Percentiles rank a stretch among this genome's conserved stretches.
Conservation (phyloP, 169 alveolate species). For the Cyclospora cayetanensis region DNA sequence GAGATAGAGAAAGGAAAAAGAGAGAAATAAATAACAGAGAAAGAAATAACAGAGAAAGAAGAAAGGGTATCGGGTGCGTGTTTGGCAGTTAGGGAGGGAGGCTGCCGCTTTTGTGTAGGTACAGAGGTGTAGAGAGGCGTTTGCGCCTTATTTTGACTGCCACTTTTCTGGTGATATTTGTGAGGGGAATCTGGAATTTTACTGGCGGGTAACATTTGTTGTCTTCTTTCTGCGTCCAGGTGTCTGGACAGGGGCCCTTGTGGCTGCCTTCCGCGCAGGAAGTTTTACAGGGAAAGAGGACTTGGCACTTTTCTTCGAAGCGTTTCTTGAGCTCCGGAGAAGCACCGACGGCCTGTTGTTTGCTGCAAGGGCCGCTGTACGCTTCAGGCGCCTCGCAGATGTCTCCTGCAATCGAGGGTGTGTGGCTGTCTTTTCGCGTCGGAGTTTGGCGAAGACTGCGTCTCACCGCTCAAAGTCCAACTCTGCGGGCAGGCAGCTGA, state of each 20-base stretch:
- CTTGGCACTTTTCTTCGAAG: not conserved
- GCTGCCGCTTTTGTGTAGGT: too few species aligned
- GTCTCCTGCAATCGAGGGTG: not conserved
- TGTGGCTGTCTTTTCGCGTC: too few species aligned
- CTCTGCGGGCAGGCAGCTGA: slow-evolving; percentile 12
- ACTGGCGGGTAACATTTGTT: not conserved
- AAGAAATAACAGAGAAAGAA: not conserved
- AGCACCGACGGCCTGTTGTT: not conserved
- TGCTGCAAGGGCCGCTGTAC: slow-evolving; percentile 34
- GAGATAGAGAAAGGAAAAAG: not conserved
- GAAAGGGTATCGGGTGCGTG: not conserved
- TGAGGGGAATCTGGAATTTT: too few species aligned
- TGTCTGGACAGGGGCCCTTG: not conserved
- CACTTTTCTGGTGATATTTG: too few species aligned
- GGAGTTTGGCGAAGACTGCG: not conserved
- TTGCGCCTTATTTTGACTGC: too few species aligned
- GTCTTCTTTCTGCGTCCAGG: not conserved
- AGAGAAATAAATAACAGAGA: not conserved
- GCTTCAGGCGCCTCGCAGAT: slow-evolving; percentile 10
- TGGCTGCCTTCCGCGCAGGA: not conserved
- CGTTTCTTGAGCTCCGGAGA: not conserved
- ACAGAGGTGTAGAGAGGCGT: too few species aligned
- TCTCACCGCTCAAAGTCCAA: not conserved
- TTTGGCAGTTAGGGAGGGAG: slow-evolving; percentile 21
- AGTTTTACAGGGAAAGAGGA: not conserved